Percentiles rank a stretch among this genome's conserved stretches.
Evolutionary conservation across 257 asterid genomes (phyloP).

Genomic region (Scutellaria galericulata): DNA sequence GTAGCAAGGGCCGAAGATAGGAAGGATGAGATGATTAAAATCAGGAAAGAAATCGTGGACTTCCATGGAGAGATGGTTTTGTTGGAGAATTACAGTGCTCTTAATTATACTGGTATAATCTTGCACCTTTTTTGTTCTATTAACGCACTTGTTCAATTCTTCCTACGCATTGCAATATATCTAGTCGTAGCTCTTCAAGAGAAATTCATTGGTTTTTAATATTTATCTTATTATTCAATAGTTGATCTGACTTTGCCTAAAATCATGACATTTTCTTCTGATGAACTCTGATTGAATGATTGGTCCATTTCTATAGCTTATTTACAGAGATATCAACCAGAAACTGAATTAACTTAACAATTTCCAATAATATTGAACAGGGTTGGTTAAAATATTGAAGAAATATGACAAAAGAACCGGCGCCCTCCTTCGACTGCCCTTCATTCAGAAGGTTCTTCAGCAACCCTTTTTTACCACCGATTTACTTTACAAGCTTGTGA

Average conservation of each 20-base stretch:
- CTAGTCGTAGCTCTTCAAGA: no score
- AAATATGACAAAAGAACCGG: conserved; percentile 95
- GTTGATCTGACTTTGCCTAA: background rate
- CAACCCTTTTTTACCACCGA: conserved; percentile 93
- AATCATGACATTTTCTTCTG: no score
- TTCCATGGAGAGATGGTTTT: conserved; percentile 96
- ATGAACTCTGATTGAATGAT: no score
- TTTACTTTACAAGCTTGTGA: conserved; percentile 81
- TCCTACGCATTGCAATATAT: background rate
- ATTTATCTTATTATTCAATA: background rate
- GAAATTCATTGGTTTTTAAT: background rate
- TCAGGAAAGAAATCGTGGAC: conserved; percentile 83
- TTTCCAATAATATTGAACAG: conserved; percentile 41
- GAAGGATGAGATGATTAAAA: conserved; percentile 69
- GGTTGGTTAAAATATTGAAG: conserved; percentile 87
- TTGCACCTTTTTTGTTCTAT: background rate
- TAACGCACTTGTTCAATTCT: background rate
- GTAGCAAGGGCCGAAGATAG: conserved; percentile 61
- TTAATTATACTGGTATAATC: conserved; percentile 78
- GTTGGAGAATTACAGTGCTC: conserved; percentile 93
- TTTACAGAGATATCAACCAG: background rate
- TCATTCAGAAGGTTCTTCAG: conserved; percentile 88
- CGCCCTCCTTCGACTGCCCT: conserved; percentile 88
- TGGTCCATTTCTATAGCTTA: no score
- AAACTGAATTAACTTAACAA: background rate